Percentiles rank a stretch among this genome's conserved stretches.
Conservation (phyloP, 495 filamentous ascomycete species). For the Penicillium subrubescens region DNA sequence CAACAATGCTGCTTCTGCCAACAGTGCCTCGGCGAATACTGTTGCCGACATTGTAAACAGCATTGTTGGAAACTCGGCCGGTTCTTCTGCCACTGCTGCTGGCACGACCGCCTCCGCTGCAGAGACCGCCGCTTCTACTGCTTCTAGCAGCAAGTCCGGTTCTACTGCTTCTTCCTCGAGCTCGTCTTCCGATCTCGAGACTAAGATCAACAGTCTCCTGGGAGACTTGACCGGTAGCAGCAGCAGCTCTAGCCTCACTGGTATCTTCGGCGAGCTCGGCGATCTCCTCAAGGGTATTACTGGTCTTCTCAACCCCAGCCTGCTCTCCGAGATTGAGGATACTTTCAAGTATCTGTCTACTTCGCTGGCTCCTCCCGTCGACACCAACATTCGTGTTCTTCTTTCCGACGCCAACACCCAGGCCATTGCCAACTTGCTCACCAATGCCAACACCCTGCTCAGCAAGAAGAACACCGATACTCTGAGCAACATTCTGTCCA, state of each 20-base stretch:
- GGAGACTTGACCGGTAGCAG: not conserved
- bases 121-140: constrained; percentile 8
- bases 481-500: constrained; percentile 33
- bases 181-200: constrained; percentile 4
- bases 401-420: constrained; percentile 30
- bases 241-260: not conserved
- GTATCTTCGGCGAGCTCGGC: constrained; percentile 7
- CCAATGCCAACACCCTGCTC: constrained; percentile 34
- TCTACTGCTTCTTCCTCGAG: not conserved
- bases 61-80: constrained; percentile 11
- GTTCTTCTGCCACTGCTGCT: constrained; percentile 5
- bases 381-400: constrained; percentile 44
- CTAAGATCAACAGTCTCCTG: not conserved
- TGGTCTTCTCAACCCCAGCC: constrained; percentile 24
- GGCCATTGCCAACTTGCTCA: constrained; percentile 27
- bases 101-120: constrained; percentile 10
- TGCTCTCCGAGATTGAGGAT: constrained; percentile 32
- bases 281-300: constrained; percentile 22
- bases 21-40: not conserved
- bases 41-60: constrained; percentile 11
- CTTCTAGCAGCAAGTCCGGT: constrained; percentile 8
- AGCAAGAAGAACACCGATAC: constrained; percentile 38
- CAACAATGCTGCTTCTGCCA: not conserved
- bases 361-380: constrained; percentile 38
- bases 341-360: constrained; percentile 42